A percentile compares a stretch with the other conserved stretches of the same genome.
These are phyloP conservation scores for Tulasnella sp. DNA, from an alignment of 768 basidiomycete genomes.

Conservation along the genomic window DNA sequence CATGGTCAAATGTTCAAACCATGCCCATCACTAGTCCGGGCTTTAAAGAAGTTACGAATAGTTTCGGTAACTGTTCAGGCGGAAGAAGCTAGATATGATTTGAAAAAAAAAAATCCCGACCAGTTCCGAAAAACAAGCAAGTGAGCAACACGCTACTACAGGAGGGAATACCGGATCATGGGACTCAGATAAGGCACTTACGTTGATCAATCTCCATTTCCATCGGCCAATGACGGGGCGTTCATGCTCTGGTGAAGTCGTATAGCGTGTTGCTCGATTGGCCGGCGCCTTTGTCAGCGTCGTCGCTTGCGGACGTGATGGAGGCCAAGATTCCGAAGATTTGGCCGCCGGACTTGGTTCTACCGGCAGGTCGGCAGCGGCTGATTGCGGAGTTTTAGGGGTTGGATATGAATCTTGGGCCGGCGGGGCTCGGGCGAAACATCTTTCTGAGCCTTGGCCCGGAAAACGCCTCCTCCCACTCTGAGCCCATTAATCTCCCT, in stretches of 20 bases:
- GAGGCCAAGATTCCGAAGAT: neutral
- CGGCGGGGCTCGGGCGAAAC: conserved; percentile 18
- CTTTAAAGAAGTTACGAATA: conserved; percentile 71
- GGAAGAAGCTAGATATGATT: conserved; percentile 48
- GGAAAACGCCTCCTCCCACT: conserved; percentile 28
- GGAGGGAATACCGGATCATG: conserved; percentile 9
- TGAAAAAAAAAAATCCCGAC: neutral
- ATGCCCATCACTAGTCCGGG: conserved; percentile 57
- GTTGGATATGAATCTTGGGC: neutral
- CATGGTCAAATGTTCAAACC: conserved; percentile 45
- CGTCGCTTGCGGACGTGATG: conserved; percentile 17
- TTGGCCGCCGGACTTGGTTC: conserved; percentile 6
- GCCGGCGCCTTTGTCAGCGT: conserved; percentile 35
- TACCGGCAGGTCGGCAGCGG: conserved; percentile 13
- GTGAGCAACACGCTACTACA: neutral
- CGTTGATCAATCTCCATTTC: conserved; percentile 52
- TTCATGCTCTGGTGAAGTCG: conserved; percentile 60
- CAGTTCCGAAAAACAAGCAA: neutral
- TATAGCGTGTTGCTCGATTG: too few relatives aligned
- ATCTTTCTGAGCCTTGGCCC: neutral
- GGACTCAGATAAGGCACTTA: conserved; percentile 43
- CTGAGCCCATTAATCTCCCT: conserved; percentile 42
- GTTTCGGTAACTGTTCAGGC: conserved; percentile 50
- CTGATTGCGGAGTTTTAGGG: neutral
- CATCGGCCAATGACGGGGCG: conserved; percentile 38